Conservation (phyloP, 768 basidiomycete genomes). For the Lactarius psammicola region DNA sequence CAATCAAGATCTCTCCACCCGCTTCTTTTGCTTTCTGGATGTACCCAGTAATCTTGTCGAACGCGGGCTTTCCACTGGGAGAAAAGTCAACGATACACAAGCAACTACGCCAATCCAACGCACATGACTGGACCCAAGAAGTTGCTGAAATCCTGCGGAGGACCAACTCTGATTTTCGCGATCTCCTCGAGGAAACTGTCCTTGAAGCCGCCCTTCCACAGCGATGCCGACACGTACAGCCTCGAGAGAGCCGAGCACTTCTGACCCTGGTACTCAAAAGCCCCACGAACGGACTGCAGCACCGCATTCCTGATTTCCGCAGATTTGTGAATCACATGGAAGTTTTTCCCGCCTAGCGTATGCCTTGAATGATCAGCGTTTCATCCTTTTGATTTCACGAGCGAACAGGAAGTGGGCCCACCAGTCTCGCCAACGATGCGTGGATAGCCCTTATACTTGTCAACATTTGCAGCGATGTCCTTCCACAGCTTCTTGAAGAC, state of each 20-base stretch:
- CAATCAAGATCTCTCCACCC: slow-evolving; percentile 87
- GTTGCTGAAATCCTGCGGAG: slow-evolving; percentile 69
- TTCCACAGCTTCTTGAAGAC: slow-evolving; percentile 98
- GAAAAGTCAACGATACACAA: background rate
- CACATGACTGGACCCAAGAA: slow-evolving; percentile 98
- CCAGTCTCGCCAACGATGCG: slow-evolving; percentile 96
- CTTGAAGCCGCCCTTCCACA: slow-evolving; percentile 88
- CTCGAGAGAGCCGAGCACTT: slow-evolving; percentile 96
- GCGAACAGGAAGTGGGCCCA: slow-evolving; percentile 9
- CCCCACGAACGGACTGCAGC: slow-evolving; percentile 79
- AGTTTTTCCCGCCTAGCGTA: slow-evolving; percentile 85
- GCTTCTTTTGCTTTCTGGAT: slow-evolving; percentile 82
- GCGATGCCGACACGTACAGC: slow-evolving; percentile 80
- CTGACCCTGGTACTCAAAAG: slow-evolving; percentile 97
- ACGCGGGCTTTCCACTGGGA: slow-evolving; percentile 76
- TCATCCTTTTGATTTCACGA: background rate
- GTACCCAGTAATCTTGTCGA: slow-evolving; percentile 80
- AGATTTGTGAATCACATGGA: slow-evolving; percentile 86
- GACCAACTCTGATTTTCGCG: slow-evolving; percentile 83
- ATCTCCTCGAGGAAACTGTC: slow-evolving; percentile 71
- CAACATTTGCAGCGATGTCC: slow-evolving; percentile 85
- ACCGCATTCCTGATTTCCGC: slow-evolving; percentile 92
- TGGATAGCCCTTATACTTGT: slow-evolving; percentile 86
- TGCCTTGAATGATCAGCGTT: background rate
- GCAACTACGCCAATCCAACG: slow-evolving; percentile 27